phyloP scores from a whole-genome alignment of 2,329 filamentous ascomycete species.

The Aureobasidium sp. region DNA sequence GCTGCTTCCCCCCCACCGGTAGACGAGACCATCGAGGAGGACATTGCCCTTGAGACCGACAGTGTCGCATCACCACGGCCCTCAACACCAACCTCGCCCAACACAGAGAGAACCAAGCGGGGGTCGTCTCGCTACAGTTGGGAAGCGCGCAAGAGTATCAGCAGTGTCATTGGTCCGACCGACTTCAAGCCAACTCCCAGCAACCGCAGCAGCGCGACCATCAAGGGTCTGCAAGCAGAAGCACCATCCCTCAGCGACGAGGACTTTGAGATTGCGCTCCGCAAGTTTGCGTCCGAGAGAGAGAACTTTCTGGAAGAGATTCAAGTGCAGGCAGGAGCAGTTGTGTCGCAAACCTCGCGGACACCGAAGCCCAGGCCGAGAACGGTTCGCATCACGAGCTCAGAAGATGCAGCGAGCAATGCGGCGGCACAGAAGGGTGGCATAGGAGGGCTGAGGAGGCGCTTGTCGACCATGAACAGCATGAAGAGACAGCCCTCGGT shows the following conservation, averaged over 20 bases:
- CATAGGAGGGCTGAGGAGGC: conserved; percentile 81
- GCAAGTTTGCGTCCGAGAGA: conserved; percentile 92
- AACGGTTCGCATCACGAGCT: conserved; percentile 72
- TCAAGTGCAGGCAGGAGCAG: conserved; percentile 77
- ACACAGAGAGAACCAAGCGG: conserved; percentile 32
- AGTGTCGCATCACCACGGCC: conserved; percentile 35
- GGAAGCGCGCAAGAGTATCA: conserved; percentile 45
- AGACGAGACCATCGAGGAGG: conserved; percentile 51
- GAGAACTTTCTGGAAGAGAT: conserved; percentile 91
- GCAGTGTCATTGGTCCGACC: conserved; percentile 40
- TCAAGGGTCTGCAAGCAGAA: conserved; percentile 41
- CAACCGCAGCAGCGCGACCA: conserved; percentile 59
- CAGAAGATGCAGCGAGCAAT: conserved; percentile 48
- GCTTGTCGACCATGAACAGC: conserved; percentile 96
- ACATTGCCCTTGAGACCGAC: conserved; percentile 49
- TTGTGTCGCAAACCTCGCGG: conserved; percentile 41
- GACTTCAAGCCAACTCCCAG: conserved; percentile 46
- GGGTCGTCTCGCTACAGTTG: conserved; percentile 38
- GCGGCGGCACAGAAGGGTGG: conserved; percentile 47
- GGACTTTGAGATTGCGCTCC: conserved; percentile 86
- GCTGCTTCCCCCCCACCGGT: conserved; percentile 26
- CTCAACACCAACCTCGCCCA: conserved; percentile 38
- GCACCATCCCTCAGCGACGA: conserved; percentile 56
- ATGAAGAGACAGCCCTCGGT: conserved; percentile 76
- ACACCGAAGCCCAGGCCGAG: conserved; percentile 62